Percentiles rank a stretch among this genome's conserved stretches.
Conservation (phyloP, 208 protist species). For the Leishmania aethiopica region DNA sequence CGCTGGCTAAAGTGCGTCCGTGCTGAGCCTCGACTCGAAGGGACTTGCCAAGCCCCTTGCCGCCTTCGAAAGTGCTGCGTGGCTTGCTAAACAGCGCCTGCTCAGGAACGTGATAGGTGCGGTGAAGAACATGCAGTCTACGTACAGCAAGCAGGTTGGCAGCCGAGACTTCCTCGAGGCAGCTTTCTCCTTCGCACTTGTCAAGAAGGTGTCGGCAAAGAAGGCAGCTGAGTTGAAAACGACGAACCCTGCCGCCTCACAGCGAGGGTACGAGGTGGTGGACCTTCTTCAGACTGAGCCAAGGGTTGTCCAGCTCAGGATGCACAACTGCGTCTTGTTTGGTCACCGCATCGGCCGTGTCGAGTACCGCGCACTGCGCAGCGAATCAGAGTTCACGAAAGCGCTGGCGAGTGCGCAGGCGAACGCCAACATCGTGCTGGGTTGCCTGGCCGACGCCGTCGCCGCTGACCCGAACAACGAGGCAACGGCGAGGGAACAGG, state of each 20-base stretch:
- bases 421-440: slow-evolving; percentile 27
- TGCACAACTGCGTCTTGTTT: slow-evolving; percentile 27
- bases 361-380: slow-evolving; percentile 26
- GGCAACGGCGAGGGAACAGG: slow-evolving; percentile 13
- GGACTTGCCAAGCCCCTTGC: slow-evolving; percentile 6
- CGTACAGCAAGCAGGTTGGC: slow-evolving; percentile 14
- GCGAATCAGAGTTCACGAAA: slow-evolving; percentile 30
- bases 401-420: slow-evolving; percentile 35
- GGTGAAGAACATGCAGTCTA: slow-evolving; percentile 25
- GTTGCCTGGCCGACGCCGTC: slow-evolving; percentile 20
- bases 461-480: slow-evolving; percentile 15
- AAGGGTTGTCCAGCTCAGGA: slow-evolving; percentile 11
- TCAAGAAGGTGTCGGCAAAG: slow-evolving; percentile 21
- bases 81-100: slow-evolving; percentile 38
- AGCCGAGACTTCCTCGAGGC: slow-evolving; percentile 14
- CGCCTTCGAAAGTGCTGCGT: slow-evolving; percentile 44
- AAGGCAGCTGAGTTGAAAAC: slow-evolving; percentile 20
- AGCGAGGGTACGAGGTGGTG: slow-evolving; percentile 32
- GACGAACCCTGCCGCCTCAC: slow-evolving; percentile 2
- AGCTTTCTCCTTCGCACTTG: slow-evolving; percentile 24
- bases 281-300: slow-evolving; percentile 40
- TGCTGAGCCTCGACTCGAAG: slow-evolving; percentile 41
- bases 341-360: slow-evolving; percentile 38
- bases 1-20: slow-evolving; percentile 31
- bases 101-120: slow-evolving; percentile 12